phyloP scores from a whole-genome alignment of 2,329 filamentous ascomycete genomes.

The Ceratocystis papillata region DNA sequence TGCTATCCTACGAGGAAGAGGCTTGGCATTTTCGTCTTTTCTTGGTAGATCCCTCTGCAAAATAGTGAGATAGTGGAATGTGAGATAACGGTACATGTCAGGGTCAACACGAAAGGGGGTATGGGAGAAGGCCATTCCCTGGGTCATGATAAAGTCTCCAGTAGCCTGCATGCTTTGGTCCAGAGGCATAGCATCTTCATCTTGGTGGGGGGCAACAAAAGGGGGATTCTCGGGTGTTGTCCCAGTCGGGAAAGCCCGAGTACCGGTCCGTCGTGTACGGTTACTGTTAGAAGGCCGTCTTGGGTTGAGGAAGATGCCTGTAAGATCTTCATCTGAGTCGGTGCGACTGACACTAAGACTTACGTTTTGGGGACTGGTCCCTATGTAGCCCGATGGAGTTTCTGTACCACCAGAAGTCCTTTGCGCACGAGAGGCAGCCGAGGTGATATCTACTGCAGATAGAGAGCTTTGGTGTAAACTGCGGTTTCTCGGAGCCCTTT shows the following conservation, averaged over 20 bases:
- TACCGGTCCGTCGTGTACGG: conserved; percentile 4
- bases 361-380: conserved; percentile 40
- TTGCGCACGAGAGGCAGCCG: conserved; percentile 33
- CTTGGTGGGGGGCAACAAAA: conserved; percentile 33
- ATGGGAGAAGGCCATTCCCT: conserved; percentile 52
- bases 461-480: neutral
- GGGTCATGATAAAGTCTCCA: conserved; percentile 47
- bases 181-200: conserved; percentile 41
- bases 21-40: conserved; percentile 27
- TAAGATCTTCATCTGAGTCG: conserved; percentile 54
- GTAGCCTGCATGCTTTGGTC: conserved; percentile 50
- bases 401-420: conserved; percentile 31
- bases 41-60: conserved; percentile 41
- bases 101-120: conserved; percentile 43
- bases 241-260: conserved; percentile 9
- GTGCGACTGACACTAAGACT: conserved; percentile 48
- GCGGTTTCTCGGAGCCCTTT: conserved; percentile 28
- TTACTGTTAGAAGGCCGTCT: conserved; percentile 11
- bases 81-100: conserved; percentile 46
- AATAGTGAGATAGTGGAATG: conserved; percentile 45
- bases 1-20: conserved; percentile 40
- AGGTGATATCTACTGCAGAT: conserved; percentile 1
- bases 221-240: conserved; percentile 5
- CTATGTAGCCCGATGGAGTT: conserved; percentile 36
- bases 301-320: conserved; percentile 44